Evolutionary conservation across 805 yeast species (phyloP).

Genomic region (Ogataea pignaliae): DNA sequence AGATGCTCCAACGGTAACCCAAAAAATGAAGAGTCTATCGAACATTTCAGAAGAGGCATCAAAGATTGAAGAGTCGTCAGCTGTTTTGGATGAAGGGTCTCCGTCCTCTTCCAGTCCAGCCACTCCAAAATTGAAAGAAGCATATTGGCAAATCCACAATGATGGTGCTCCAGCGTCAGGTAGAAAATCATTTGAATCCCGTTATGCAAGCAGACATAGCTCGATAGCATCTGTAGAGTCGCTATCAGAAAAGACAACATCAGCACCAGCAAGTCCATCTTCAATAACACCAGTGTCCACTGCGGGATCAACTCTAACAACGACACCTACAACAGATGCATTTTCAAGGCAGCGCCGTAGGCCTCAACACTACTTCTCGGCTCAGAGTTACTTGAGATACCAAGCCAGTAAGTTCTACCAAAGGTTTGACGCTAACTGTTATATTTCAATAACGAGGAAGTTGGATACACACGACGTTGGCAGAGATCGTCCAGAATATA

Average conservation of each 20-base stretch:
- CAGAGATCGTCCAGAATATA: conserved; percentile 54
- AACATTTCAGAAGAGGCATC: conserved; percentile 1
- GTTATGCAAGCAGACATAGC: conserved; percentile 26
- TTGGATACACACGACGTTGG: conserved; percentile 93
- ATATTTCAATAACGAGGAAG: conserved; percentile 88
- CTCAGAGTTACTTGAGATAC: conserved; percentile 90
- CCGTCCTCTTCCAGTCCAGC: conserved; percentile 2
- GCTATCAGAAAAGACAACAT: conserved; percentile 22
- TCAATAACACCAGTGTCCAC: conserved; percentile 4
- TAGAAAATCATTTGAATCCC: conserved; percentile 24
- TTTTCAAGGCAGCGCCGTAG: conserved; percentile 31
- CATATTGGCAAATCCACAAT: conserved; percentile 80
- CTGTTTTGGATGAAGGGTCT: conserved; percentile 2
- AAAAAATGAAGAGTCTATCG: conserved; percentile 19
- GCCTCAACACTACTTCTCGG: conserved; percentile 75
- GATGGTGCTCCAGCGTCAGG: conserved; percentile 50
- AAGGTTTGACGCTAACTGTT: conserved; percentile 95
- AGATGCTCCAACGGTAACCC: conserved; percentile 45
- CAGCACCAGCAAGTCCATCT: conserved; percentile 22
- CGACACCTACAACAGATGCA: conserved; percentile 16
- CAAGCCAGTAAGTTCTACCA: conserved; percentile 89
- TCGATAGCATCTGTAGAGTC: conserved; percentile 27
- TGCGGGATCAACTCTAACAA: conserved; percentile 1
- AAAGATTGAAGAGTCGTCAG: conserved; percentile 7
- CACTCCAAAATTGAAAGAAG: conserved; percentile 29